Base-by-base conservation (phyloP, 2,329 filamentous ascomycete species). In the Neonectria magnoliae region DNA sequence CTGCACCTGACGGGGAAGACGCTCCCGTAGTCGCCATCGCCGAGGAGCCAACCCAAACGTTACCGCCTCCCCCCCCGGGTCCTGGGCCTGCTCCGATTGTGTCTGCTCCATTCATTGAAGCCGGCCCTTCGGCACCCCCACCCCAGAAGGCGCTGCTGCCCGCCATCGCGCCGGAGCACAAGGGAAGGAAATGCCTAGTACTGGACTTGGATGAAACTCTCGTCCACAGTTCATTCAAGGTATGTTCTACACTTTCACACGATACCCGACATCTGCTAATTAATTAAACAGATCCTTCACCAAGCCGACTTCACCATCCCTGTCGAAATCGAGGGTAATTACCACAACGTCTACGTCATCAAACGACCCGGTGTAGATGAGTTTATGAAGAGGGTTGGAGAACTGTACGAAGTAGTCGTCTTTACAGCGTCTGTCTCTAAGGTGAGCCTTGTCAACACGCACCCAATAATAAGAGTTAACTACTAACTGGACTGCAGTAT, bases 291-390 rank as follows among this genome's bases (percentile, higher is more conserved):
- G 94, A 96, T 98, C 71, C 86, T 99, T 50, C 94, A 98, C 76
- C 95, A 98, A 84, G 96, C 96, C 63, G 96, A 99, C 80, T 98
- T 99, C 77, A 99, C 96, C 6, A 98, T 99, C 77, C 96, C 96
- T 0, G 96, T 99, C 31, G 96, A 99, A 76, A 99, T 99, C 69
- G 96, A 99, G 83, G 96, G 96, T 61, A 97, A 97, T 79, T 98
- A 97, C 77, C 96, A 99, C 82, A 99, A 99, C 76, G 97, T 99
- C 59, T 99, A 99, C 78, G 96, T 99, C 70, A 99, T 99, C 79
- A 99, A 99, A 83, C 90, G 96, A 75, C 96, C 96, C n/a, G 96
- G 96, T 58, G 96, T 99, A 20, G 96, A 99, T 77, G 91, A 97
- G 69, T 99, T 99, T 81, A 98, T 99, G 93, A 98, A 98, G 85